Evolutionary conservation across 225 moss, liverwort and hornwort genomes (phyloP), one percentile per base, ranked within the genome.

Genomic region (Marchantia polymorpha): DNA sequence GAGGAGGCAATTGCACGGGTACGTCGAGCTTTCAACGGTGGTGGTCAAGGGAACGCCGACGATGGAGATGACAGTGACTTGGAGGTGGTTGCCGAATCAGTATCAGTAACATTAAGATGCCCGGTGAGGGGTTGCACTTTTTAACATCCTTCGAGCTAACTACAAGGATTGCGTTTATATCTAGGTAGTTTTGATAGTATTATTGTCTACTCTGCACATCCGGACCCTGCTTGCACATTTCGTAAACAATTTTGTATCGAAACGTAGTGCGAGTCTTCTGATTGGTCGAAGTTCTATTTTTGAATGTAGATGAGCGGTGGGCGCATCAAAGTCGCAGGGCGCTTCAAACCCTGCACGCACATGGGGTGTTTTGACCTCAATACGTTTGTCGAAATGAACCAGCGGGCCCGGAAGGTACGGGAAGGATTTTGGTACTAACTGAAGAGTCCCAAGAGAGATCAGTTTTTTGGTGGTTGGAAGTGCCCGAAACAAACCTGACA

Each of bases 311-410:
- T 99, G 95, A 99, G 99, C 87, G 94, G 99, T 68, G 92, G 95
- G 67, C 93, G 99, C 78, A 99, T 99, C 48, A 99, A 95, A 89
- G 87, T 89, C 64, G 99, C 99, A 11, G 99, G 99, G 27, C 88
- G 99, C 51, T 99, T 99, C 82, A 99, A 90, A 83, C 99, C 95
- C 29, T 99, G 99, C 77, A 89, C 90, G 59, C 99, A 99, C 74
- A 92, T 99, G 92, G 99, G 99, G 25, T 99, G 99, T 84, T 99
- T 99, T 90, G 99, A 99, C 87, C 90, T 99, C 31, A 82, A 99
- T 83, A 99, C 99, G 25, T 95, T 92, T 82, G 99, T 99, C 79
- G 99, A 95, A 82, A 86, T 99, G 25, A 99, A 95, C 79, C 95
- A 99, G 86, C 91, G 99, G 77, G 93, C 99, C 31, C 85, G 99